These are phyloP conservation scores for Penicillium sp. DNA, from an alignment of 2,329 filamentous ascomycete genomes.

Conservation along the genomic window DNA sequence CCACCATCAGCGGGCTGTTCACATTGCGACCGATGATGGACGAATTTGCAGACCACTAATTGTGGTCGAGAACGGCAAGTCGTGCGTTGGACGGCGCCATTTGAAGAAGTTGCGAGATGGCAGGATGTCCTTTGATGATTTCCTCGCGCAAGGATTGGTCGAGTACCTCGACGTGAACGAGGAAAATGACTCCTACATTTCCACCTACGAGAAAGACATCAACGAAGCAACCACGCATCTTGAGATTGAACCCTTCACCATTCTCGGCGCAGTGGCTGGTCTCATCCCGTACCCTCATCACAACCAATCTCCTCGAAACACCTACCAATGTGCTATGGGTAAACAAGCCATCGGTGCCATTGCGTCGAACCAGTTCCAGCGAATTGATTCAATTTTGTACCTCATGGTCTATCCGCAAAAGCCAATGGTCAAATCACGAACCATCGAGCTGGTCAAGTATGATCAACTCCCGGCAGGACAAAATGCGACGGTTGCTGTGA, in stretches of 20 bases:
- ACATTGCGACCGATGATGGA: conserved; percentile 95
- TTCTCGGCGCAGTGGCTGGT: conserved; percentile 89
- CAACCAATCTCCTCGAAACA: conserved; percentile 97
- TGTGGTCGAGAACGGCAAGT: conserved; percentile 80
- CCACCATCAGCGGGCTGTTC: conserved; percentile 81
- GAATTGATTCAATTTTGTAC: conserved; percentile 93
- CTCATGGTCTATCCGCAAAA: conserved; percentile 96
- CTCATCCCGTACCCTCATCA: conserved; percentile 97
- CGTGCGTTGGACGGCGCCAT: conserved; percentile 72
- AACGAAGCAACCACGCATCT: conserved; percentile 80
- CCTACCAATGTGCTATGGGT: conserved; percentile 99
- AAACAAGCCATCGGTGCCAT: conserved; percentile 99
- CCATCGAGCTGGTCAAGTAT: conserved; percentile 93
- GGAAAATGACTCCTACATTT: conserved; percentile 92
- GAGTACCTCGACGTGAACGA: conserved; percentile 98
- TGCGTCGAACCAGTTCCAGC: conserved; percentile 94
- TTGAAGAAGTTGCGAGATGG: conserved; percentile 76
- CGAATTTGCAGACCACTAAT: conserved; percentile 94
- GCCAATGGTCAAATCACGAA: conserved; percentile 94
- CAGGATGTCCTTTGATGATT: conserved; percentile 86
- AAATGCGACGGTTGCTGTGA: conserved; percentile 95
- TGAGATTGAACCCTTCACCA: conserved; percentile 96
- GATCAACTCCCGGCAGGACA: conserved; percentile 96
- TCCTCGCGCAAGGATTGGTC: conserved; percentile 79
- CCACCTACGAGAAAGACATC: conserved; percentile 80